Evolutionary conservation across 2,329 filamentous ascomycete species (phyloP).

Genomic region (Emydomyces testavorans): DNA sequence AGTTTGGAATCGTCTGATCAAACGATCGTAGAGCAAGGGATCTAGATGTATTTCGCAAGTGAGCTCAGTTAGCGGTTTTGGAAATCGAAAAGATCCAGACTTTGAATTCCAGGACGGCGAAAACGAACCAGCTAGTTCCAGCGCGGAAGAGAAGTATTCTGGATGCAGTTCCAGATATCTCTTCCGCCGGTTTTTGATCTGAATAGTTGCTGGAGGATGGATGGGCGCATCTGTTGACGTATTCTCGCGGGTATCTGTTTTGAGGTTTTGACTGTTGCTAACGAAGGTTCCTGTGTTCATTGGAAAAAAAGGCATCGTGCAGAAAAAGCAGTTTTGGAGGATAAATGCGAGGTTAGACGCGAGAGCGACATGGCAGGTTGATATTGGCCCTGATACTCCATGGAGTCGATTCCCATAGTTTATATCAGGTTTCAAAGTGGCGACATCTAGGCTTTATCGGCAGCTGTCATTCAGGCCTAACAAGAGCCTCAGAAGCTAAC

Average conservation of each 20-base stretch:
- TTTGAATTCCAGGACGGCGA: too few relatives aligned
- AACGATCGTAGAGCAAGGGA: constrained; percentile 68
- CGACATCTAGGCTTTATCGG: not conserved
- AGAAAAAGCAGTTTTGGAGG: not conserved
- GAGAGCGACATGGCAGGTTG: not conserved
- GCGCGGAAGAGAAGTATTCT: constrained; percentile 55
- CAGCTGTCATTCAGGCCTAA: too few relatives aligned
- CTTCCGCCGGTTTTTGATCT: constrained; percentile 62
- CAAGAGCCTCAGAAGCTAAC: too few relatives aligned
- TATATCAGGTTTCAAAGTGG: too few relatives aligned
- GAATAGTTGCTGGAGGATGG: constrained; percentile 36
- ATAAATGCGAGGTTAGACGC: not conserved
- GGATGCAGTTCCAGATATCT: constrained; percentile 63
- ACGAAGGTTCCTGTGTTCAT: constrained; percentile 23
- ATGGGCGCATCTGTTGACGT: constrained; percentile 5
- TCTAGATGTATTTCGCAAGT: constrained; percentile 38
- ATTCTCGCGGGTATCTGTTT: constrained; percentile 9
- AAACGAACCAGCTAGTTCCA: constrained; percentile 50
- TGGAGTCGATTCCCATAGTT: too few relatives aligned
- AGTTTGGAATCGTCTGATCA: constrained; percentile 67
- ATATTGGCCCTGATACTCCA: too few relatives aligned
- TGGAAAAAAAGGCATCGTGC: constrained; percentile 29
- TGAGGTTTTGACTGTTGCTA: constrained; percentile 5
- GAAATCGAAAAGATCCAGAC: constrained; percentile 16
- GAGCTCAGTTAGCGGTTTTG: constrained; percentile 11